Evolutionary conservation across 352 stramenopile genomes (phyloP).

Genomic region (Globisporangium takayamanum): DNA sequence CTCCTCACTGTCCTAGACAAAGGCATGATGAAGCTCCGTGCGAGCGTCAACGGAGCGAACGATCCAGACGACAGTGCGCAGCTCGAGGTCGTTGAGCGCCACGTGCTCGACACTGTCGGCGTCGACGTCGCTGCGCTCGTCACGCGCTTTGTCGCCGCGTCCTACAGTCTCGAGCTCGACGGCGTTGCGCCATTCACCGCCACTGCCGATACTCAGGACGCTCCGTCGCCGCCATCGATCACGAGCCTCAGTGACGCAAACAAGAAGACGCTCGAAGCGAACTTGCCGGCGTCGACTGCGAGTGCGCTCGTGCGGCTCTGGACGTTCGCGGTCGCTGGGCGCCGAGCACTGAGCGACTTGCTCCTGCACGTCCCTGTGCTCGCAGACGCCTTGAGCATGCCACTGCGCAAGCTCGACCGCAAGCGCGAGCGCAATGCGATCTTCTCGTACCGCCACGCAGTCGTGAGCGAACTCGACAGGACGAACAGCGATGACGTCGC

Average conservation of each 20-base stretch:
- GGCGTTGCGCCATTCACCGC: conserved; percentile 28
- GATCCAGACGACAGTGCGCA: conserved; percentile 24
- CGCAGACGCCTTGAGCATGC: conserved; percentile 60
- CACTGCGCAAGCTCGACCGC: conserved; percentile 68
- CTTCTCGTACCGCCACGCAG: conserved; percentile 50
- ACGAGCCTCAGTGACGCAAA: conserved; percentile 48
- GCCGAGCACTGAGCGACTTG: conserved; percentile 56
- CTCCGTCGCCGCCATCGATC: conserved; percentile 12
- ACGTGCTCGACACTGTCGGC: conserved; percentile 46
- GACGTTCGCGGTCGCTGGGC: conserved; percentile 56
- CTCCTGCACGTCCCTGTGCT: conserved; percentile 48
- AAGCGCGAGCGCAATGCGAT: conserved; percentile 78
- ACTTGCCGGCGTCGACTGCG: conserved; percentile 39
- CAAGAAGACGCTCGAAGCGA: conserved; percentile 59
- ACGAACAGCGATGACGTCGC: conserved; percentile 20
- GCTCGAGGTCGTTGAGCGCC: conserved; percentile 40
- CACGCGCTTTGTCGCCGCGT: conserved; percentile 61
- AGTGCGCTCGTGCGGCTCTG: conserved; percentile 53
- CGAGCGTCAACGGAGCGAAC: conserved; percentile 50
- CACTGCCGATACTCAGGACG: conserved; percentile 4
- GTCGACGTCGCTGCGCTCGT: conserved; percentile 45
- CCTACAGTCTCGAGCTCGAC: conserved; percentile 54
- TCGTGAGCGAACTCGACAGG: conserved; percentile 38
- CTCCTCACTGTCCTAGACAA: conserved; percentile 55
- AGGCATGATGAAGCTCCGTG: conserved; percentile 59